A percentile compares a stretch with the other conserved stretches of the same genome.
Conservation (phyloP, 441 rosid genomes). For the Erodium trifolium region DNA sequence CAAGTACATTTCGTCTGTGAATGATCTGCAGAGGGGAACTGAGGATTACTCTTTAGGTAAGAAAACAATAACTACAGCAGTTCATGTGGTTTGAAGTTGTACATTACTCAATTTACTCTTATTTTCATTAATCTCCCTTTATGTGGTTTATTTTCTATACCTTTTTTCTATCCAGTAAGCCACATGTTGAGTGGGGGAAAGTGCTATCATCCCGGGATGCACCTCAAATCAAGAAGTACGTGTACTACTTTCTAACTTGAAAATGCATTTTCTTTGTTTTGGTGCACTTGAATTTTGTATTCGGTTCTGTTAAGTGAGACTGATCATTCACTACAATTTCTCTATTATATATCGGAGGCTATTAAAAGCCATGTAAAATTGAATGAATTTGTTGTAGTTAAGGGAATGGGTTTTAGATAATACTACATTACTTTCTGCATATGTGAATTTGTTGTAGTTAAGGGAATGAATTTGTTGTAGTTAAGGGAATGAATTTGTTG, state of each 20-base stretch:
- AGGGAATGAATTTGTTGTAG: no score
- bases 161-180: conserved; percentile 33
- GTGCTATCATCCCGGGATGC: conserved; percentile 50
- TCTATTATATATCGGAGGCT: neutral
- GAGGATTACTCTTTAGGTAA: conserved; percentile 74
- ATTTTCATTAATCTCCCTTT: neutral
- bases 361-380: neutral
- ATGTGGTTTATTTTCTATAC: conserved; percentile 4
- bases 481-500: no score
- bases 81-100: neutral
- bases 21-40: conserved; percentile 45
- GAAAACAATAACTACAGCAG: neutral
- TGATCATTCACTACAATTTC: neutral
- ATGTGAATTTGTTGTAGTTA: no score
- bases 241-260: conserved; percentile 30
- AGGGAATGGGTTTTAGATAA: neutral
- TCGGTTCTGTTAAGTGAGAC: neutral
- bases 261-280: neutral
- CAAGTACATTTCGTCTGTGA: conserved; percentile 65
- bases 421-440: neutral
- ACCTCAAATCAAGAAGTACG: conserved; percentile 42
- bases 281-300: neutral
- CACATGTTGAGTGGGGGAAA: conserved; percentile 75
- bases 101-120: neutral
- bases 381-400: neutral